Base-by-base conservation (phyloP, 2,329 filamentous ascomycete genomes). In the Chrysoporthe cubensis region DNA sequence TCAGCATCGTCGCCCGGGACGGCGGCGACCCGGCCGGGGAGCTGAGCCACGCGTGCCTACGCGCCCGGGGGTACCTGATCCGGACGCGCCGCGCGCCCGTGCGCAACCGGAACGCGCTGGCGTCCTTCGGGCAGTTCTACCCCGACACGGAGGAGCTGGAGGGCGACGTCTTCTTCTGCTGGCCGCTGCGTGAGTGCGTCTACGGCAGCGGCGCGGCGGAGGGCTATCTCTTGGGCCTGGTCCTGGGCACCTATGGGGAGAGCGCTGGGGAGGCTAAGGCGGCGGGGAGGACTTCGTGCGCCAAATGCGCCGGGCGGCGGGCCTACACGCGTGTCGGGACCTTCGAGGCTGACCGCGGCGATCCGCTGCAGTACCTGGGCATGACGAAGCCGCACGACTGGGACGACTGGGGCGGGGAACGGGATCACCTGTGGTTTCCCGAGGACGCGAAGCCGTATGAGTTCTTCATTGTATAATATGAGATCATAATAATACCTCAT, bases 311-410 rank as follows among this genome's bases (percentile, higher is more conserved):
- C 21, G 21, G 21, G 21, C 21, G 21, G 21, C 21, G 21, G 21
- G 21, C 21, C 21, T 21, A 21, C 21, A 21, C 21, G 21, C 21
- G 21, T 1, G 61, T 69, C 4, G 67, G 67, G 6, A 18, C 32
- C 6, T 69, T 69, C 32, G 2, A n/a, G 0, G 21, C 16, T 0
- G 42, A n/a, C 0, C 1, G 40, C 1, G 67, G 65, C 13, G 65
- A 69, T 5, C 67, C 67, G 7, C 34, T 69, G 32, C 1, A n/a
- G 2, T 52, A 42, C 26, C 11, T 69, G 43, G 2, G 60, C 2
- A 67, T 62, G 65, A 3, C 5, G 1, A 69, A 69, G 21, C 67
- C 67, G 3, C 13, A 16, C 0, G 61, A 69, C n/a, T 69, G 67
- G 67, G 46, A 1, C 1, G 50, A 65, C 1, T 64, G 64, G 61